These are phyloP conservation scores for Punctularia strigosozonata DNA, from an alignment of 768 basidiomycete species.

Conservation along the genomic window DNA sequence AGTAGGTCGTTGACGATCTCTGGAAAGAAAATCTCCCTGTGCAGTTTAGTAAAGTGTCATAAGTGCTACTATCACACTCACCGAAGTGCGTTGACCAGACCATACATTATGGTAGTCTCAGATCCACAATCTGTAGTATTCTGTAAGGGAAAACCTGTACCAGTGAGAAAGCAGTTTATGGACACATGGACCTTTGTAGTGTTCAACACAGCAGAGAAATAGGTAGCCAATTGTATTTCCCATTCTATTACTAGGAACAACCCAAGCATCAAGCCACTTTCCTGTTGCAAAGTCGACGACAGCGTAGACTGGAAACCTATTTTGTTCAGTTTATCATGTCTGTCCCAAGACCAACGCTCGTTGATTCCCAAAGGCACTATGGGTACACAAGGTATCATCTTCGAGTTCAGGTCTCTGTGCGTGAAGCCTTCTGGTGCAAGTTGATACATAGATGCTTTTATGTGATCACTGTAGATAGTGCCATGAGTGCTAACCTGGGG, in stretches of 20 bases:
- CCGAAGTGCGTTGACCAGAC: conserved; percentile 19
- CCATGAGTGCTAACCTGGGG: neutral
- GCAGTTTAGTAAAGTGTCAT: neutral
- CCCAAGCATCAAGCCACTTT: conserved; percentile 22
- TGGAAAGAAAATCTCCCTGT: conserved; percentile 16
- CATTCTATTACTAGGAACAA: conserved; percentile 25
- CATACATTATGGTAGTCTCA: conserved; percentile 22
- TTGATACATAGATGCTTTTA: conserved; percentile 16
- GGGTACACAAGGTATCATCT: conserved; percentile 14
- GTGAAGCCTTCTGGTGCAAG: conserved; percentile 18
- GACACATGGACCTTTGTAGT: conserved; percentile 14
- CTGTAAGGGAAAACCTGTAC: conserved; percentile 22
- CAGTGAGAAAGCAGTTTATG: conserved; percentile 1
- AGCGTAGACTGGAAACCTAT: conserved; percentile 30
- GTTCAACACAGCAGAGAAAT: conserved; percentile 18
- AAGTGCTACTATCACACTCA: conserved; percentile 6
- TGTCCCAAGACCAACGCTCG: conserved; percentile 24
- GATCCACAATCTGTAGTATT: conserved; percentile 23
- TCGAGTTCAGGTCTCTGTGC: conserved; percentile 16
- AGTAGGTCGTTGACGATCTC: conserved; percentile 12
- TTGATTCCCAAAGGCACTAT: conserved; percentile 22
- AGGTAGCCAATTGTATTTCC: conserved; percentile 19
- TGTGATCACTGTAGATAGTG: neutral
- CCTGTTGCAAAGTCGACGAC: conserved; percentile 21
- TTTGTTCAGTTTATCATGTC: conserved; percentile 27